These are phyloP conservation scores for Tylopilus sp. DNA, from an alignment of 768 basidiomycete species.

Conservation along the genomic window DNA sequence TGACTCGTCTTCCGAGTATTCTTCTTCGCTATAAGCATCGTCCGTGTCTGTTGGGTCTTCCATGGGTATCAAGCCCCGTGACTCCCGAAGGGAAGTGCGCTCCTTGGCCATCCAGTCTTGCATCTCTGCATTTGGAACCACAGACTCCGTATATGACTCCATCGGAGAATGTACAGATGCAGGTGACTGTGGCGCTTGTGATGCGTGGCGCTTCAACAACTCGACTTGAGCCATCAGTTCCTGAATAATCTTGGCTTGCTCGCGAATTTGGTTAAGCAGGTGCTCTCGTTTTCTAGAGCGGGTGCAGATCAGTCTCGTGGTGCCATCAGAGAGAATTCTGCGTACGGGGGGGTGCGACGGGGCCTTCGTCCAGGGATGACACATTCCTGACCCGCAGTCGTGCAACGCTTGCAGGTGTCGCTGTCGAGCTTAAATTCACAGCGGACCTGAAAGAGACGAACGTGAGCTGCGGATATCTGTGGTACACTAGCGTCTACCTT, in stretches of 20 bases:
- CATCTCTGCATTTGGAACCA: conserved; percentile 50
- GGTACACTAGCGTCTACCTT: conserved; percentile 33
- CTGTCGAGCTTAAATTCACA: conserved; percentile 73
- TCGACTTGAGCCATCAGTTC: conserved; percentile 70
- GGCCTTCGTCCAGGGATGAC: conserved; percentile 83
- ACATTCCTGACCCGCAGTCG: conserved; percentile 68
- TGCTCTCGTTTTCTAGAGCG: conserved; percentile 69
- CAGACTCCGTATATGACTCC: conserved; percentile 24
- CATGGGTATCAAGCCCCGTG: conserved; percentile 63
- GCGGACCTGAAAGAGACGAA: conserved; percentile 53
- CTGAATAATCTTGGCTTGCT: conserved; percentile 70
- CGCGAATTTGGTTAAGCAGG: conserved; percentile 71
- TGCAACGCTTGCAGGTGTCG: conserved; percentile 74
- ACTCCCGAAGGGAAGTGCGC: conserved; percentile 61
- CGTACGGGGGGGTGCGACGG: conserved; percentile 75
- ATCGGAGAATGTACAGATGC: conserved; percentile 28
- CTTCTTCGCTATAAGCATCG: conserved; percentile 28
- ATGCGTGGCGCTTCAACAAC: conserved; percentile 32
- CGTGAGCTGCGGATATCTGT: not conserved
- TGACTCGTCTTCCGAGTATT: conserved; percentile 36
- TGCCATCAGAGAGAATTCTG: conserved; percentile 2
- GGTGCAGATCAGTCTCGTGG: not conserved
- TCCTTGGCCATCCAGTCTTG: conserved; percentile 79
- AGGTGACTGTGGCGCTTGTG: conserved; percentile 36
- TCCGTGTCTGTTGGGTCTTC: conserved; percentile 55